Conservation (phyloP, 805 yeast species). For the Kuraishia capsulata region DNA sequence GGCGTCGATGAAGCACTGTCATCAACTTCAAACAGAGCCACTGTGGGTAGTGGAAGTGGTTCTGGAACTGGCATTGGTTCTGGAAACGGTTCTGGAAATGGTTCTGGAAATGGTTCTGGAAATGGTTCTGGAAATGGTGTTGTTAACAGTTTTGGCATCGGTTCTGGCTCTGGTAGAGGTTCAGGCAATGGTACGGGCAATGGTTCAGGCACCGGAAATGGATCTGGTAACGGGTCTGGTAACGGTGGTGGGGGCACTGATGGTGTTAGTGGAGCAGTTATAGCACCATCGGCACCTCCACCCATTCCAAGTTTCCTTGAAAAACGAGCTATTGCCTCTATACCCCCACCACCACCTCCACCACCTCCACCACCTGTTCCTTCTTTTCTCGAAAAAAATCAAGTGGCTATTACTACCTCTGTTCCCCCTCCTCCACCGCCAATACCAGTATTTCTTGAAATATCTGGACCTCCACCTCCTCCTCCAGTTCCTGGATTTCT, state of each 20-base stretch:
- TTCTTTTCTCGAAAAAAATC: neutral
- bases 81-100: constrained; percentile 1
- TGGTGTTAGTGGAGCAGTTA: no score
- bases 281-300: no score
- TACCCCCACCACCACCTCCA: no score
- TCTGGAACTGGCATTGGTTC: neutral
- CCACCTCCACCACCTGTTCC: no score
- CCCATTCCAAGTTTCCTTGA: no score
- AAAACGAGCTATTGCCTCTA: no score
- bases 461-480: constrained; percentile 18
- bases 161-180: neutral
- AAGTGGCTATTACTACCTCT: neutral
- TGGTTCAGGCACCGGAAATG: constrained; percentile 19
- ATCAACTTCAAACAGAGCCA: neutral
- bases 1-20: neutral
- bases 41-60: neutral
- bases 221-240: constrained; percentile 5
- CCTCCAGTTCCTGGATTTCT: constrained; percentile 13
- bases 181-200: constrained; percentile 23
- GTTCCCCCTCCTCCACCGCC: constrained; percentile 10
- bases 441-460: constrained; percentile 8
- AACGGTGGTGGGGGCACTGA: no score
- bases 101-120: neutral
- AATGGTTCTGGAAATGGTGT: neutral
- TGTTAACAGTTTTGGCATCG: no score